These are phyloP conservation scores for Penicillium hesseltinei DNA, from an alignment of 2,329 filamentous ascomycete genomes.

Conservation along the genomic window DNA sequence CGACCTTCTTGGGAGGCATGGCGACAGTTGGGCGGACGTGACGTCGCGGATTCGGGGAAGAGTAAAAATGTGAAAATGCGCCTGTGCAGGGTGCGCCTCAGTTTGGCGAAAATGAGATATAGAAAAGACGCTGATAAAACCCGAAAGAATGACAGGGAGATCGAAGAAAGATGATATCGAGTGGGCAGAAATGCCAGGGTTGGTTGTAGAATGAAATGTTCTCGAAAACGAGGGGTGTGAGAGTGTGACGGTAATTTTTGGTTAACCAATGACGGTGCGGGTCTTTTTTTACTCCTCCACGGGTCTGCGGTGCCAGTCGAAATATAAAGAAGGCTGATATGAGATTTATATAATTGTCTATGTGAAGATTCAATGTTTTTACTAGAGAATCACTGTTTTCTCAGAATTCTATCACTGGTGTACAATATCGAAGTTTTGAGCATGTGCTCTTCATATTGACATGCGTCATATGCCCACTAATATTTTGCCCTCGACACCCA, in stretches of 20 bases:
- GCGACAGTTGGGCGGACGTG: slow-evolving; percentile 28
- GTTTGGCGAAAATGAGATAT: slow-evolving; percentile 6
- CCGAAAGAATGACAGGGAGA: slow-evolving; percentile 12
- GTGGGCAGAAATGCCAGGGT: slow-evolving; percentile 4
- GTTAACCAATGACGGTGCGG: slow-evolving; percentile 12
- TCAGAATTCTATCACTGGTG: not conserved
- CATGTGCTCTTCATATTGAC: not conserved
- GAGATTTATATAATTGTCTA: not conserved
- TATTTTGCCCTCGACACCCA: slow-evolving; percentile 5
- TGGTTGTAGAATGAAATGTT: slow-evolving; percentile 9
- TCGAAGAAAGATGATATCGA: slow-evolving; percentile 9
- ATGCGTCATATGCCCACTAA: slow-evolving; percentile 3
- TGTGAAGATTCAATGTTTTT: not conserved
- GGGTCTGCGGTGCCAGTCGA: not conserved
- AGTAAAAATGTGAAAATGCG: slow-evolving; percentile 20
- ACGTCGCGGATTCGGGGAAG: slow-evolving; percentile 12
- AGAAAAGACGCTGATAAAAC: slow-evolving; percentile 20
- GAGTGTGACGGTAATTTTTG: slow-evolving; percentile 10
- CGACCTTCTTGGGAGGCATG: slow-evolving; percentile 50
- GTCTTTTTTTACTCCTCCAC: not conserved
- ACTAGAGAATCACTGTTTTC: not conserved
- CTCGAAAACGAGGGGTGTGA: slow-evolving; percentile 12
- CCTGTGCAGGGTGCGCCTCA: slow-evolving; percentile 12
- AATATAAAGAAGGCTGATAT: not conserved
- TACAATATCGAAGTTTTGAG: not conserved